phyloP scores from a whole-genome alignment of 495 filamentous ascomycete genomes.

The Penicillium maclennaniae region DNA sequence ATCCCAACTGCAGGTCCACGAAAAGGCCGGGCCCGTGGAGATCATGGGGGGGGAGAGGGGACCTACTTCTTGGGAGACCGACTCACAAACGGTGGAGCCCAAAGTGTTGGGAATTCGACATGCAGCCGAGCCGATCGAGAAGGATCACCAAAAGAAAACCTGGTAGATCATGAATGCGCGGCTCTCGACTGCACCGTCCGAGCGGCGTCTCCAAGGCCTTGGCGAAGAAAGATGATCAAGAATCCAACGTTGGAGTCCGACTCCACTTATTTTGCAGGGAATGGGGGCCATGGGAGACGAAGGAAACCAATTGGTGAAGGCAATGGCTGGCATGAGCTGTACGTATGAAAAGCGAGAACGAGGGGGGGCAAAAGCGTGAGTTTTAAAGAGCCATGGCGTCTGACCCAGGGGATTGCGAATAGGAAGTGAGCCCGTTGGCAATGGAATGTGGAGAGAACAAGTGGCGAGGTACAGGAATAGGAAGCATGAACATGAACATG shows the following conservation, averaged over 20 bases:
- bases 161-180: constrained; percentile 1
- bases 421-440: constrained; percentile 9
- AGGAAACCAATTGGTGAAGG: not conserved
- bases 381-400: not conserved
- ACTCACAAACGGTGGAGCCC: not conserved
- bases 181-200: constrained; percentile 9
- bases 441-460: constrained; percentile 15
- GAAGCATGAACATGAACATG: too few species aligned
- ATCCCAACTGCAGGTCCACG: not conserved
- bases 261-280: not conserved
- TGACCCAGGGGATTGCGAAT: constrained; percentile 11
- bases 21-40: not conserved
- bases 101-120: constrained; percentile 12
- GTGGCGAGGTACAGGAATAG: not conserved
- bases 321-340: not conserved
- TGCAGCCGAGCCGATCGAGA: constrained; percentile 3
- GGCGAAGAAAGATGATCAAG: not conserved
- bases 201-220: constrained; percentile 9
- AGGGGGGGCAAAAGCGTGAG: not conserved
- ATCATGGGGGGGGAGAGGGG: too few species aligned
- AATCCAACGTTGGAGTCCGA: not conserved
- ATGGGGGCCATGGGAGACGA: not conserved
- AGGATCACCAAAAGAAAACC: not conserved
- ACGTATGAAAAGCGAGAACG: not conserved
- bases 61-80: not conserved